These are phyloP conservation scores for Exophiala mesophila DNA, from an alignment of 2,329 filamentous ascomycete genomes.

Conservation along the genomic window DNA sequence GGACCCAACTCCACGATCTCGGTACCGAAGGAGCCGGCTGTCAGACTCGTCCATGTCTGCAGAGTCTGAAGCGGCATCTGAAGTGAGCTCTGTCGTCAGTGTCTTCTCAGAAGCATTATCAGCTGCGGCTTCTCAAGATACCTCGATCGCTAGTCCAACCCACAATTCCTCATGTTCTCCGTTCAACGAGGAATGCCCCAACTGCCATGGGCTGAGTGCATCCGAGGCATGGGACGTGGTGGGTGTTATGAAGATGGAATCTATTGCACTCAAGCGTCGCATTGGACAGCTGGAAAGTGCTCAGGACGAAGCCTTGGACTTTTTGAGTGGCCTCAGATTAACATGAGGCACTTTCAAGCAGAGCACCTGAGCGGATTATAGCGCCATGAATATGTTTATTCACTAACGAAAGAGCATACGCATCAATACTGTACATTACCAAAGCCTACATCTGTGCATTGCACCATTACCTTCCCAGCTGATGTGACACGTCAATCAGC, in stretches of 20 bases:
- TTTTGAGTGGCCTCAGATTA: constrained; percentile 22
- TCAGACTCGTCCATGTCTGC: constrained; percentile 41
- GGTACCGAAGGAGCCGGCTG: constrained; percentile 33
- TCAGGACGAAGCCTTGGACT: constrained; percentile 51
- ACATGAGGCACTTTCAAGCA: constrained; percentile 4
- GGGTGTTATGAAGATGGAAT: constrained; percentile 51
- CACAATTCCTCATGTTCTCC: constrained; percentile 17
- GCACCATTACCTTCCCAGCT: too few species aligned
- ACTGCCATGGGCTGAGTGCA: constrained; percentile 37
- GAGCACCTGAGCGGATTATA: too few species aligned
- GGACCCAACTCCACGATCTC: constrained; percentile 28
- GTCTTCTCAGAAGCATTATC: constrained; percentile 40
- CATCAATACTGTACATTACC: neutral
- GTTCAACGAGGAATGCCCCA: constrained; percentile 33
- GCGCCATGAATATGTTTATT: too few species aligned
- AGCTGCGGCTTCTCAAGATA: constrained; percentile 14
- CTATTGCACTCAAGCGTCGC: constrained; percentile 47
- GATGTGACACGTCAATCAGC: too few species aligned
- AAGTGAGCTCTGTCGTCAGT: constrained; percentile 48
- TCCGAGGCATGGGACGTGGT: constrained; percentile 52
- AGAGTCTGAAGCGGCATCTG: constrained; percentile 58
- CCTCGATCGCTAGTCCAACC: constrained; percentile 17
- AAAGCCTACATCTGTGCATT: too few species aligned
- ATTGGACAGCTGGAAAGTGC: constrained; percentile 51
- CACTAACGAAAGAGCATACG: neutral